Conservation (phyloP, 352 stramenopile species). For the Phytopythium vexans region DNA sequence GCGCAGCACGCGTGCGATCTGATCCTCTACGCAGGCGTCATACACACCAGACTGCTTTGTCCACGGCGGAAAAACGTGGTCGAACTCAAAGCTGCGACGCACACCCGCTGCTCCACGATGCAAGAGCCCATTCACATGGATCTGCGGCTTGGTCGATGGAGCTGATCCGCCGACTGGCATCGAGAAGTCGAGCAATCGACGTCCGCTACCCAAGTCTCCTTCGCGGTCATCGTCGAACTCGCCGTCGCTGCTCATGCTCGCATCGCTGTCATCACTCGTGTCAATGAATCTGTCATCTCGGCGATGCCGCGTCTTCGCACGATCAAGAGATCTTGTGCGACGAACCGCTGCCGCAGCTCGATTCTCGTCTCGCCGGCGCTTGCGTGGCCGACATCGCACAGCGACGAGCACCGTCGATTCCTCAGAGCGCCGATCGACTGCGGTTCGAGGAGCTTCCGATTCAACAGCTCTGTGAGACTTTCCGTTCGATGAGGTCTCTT, state of each 20-base stretch:
- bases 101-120: slow-evolving; percentile 15
- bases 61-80: slow-evolving; percentile 53
- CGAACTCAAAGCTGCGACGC: slow-evolving; percentile 59
- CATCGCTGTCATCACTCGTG: slow-evolving; percentile 10
- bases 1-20: slow-evolving; percentile 40
- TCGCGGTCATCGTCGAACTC: slow-evolving; percentile 3
- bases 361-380: slow-evolving; percentile 8
- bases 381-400: slow-evolving; percentile 48
- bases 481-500: no score
- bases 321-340: not conserved
- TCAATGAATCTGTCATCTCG: slow-evolving; percentile 6
- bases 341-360: slow-evolving; percentile 6
- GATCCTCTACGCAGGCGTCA: slow-evolving; percentile 24
- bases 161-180: no score
- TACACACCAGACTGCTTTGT: slow-evolving; percentile 55
- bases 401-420: slow-evolving; percentile 40
- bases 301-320: slow-evolving; percentile 1
- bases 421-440: no score
- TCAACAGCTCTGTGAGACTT: no score
- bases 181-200: no score
- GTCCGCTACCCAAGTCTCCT: no score
- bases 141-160: no score
- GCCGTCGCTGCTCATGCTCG: slow-evolving; percentile 1
- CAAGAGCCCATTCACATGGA: slow-evolving; percentile 4
- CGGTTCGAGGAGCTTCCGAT: no score